These are phyloP conservation scores for Schwanniomyces sp. DNA, from an alignment of 805 yeast genomes.

Conservation along the genomic window DNA sequence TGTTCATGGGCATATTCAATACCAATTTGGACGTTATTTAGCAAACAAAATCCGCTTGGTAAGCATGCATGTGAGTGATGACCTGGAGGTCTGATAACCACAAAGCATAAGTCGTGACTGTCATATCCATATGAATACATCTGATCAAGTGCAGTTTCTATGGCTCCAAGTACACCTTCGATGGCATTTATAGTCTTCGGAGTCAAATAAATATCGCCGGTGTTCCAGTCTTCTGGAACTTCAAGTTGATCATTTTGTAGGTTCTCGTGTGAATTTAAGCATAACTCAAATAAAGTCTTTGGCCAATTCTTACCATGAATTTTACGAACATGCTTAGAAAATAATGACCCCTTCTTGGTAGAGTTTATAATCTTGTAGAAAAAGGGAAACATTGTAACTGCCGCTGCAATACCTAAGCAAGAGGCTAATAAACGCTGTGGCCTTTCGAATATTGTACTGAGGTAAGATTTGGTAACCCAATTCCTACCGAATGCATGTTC, in stretches of 20 bases:
- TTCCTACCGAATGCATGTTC: slow-evolving; percentile 71
- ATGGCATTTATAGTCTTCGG: slow-evolving; percentile 67
- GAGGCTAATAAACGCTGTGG: slow-evolving; percentile 79
- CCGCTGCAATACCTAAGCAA: slow-evolving; percentile 77
- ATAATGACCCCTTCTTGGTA: slow-evolving; percentile 47
- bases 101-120: slow-evolving; percentile 52
- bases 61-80: slow-evolving; percentile 81
- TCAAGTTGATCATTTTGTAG: slow-evolving; percentile 57
- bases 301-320: slow-evolving; percentile 83
- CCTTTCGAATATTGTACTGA: slow-evolving; percentile 72
- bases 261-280: slow-evolving; percentile 57
- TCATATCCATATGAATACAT: slow-evolving; percentile 18
- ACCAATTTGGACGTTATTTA: slow-evolving; percentile 80
- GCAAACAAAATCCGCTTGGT: slow-evolving; percentile 83
- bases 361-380: slow-evolving; percentile 51
- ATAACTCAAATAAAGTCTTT: slow-evolving; percentile 52
- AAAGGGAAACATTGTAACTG: slow-evolving; percentile 66
- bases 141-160: slow-evolving; percentile 67
- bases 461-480: slow-evolving; percentile 72
- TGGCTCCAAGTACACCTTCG: slow-evolving; percentile 74
- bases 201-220: slow-evolving; percentile 77
- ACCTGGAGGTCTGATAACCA: slow-evolving; percentile 79
- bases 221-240: slow-evolving; percentile 79
- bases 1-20: slow-evolving; percentile 69
- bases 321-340: slow-evolving; percentile 58